Evolutionary conservation across 371 early-diverging fungal species (phyloP), one percentile per base, ranked within the genome.

Genomic region (Funneliformis caledonium): DNA sequence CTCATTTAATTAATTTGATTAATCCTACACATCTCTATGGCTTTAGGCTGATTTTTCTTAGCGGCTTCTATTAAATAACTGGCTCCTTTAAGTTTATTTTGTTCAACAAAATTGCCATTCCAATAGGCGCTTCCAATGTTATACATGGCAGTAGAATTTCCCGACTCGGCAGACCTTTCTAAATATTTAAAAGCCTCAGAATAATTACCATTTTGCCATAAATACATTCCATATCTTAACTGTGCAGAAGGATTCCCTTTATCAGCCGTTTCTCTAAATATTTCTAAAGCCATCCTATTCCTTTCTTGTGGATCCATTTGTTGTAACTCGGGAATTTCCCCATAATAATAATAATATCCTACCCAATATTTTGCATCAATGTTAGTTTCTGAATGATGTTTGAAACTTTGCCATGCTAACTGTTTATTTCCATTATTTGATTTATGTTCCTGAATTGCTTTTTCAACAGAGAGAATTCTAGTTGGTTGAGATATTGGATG

Each of bases 211-310:
- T 14, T 16, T 33, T 43, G 56, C 75, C 59, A 75, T 26, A 75
- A 26, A 22, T 43, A 10, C 22, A 26, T 37, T 37, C 50, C 60
- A 37, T 47, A 76, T n/a, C 64, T n/a, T 33, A 62, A 45, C 43
- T 59, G 60, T 6, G 64, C 76, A 22, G 61, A 61, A 26, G 62
- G 14, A n/a, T 26, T 48, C n/a, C 64, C 76, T 42, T 43, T 64
- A n/a, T 76, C 76, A 26, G 76, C 76, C 0, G 76, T 33, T 33
- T 76, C 76, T 64, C 22, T 60, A 76, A 76, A 76, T 12, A 76
- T 19, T 62, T 62, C 11, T 4, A 42, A 31, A n/a, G 76, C 76
- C 11, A 5, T 42, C 12, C 16, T 59, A 16, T 14, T 9, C 14
- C 59, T 75, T 42, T 75, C 56, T 12, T 59, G 33, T 52, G 26